Percentiles rank a stretch among this genome's conserved stretches.
These are phyloP conservation scores for Naegleria gruberi DNA, from an alignment of 208 protist genomes.

Conservation along the genomic window DNA sequence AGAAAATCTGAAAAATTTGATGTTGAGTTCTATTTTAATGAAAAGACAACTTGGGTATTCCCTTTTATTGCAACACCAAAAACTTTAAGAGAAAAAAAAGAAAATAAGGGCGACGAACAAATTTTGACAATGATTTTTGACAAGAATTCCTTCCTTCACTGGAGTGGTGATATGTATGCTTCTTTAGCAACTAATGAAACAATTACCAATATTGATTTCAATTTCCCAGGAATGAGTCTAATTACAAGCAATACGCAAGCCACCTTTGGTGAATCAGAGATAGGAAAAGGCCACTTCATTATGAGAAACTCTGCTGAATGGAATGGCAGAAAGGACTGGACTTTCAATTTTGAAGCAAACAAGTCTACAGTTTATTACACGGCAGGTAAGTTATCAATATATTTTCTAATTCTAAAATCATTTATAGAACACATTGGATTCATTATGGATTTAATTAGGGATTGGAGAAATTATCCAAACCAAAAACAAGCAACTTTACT, in stretches of 20 bases:
- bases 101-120: background rate
- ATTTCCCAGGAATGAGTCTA: background rate
- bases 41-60: background rate
- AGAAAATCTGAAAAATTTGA: background rate
- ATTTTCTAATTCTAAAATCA: background rate
- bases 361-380: background rate
- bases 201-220: background rate
- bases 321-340: background rate
- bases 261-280: background rate
- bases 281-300: background rate
- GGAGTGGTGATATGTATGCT: background rate
- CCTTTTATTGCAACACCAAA: background rate
- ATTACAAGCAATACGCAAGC: background rate
- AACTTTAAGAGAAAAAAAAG: background rate
- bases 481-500: background rate
- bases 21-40: background rate
- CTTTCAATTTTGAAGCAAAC: background rate
- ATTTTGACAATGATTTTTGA: background rate
- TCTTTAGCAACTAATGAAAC: background rate
- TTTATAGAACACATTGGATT: background rate
- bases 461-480: conserved; percentile 2
- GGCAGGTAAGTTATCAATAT: background rate
- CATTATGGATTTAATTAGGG: background rate
- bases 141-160: background rate
- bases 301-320: background rate